A percentile compares a stretch with the other conserved stretches of the same genome.
Conservation (phyloP, 2,329 filamentous ascomycete species). For the Fusarium goolgardi region DNA sequence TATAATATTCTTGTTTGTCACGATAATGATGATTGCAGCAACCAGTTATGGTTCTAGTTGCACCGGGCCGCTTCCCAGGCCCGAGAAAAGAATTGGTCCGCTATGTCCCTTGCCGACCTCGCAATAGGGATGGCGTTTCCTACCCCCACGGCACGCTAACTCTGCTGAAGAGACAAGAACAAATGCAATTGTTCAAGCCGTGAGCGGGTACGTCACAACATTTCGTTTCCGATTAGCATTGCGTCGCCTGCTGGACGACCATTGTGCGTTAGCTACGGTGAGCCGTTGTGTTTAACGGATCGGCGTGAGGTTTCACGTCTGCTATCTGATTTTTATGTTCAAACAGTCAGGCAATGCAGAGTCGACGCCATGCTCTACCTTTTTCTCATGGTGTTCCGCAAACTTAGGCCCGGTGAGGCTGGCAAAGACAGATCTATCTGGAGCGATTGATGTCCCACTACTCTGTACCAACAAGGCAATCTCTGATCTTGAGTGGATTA, state of each 20-base stretch:
- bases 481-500: not conserved
- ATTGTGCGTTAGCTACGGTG: slow-evolving; percentile 14
- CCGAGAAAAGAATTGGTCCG: slow-evolving; percentile 16
- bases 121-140: not conserved
- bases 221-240: slow-evolving; percentile 16
- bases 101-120: not conserved
- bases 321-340: not conserved
- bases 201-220: slow-evolving; percentile 30
- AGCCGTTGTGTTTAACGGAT: not conserved
- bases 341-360: slow-evolving; percentile 19
- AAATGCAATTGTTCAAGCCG: slow-evolving; percentile 34
- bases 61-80: slow-evolving; percentile 29
- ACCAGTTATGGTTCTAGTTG: slow-evolving; percentile 24
- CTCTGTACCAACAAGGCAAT: slow-evolving; percentile 9
- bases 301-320: not conserved
- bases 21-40: not conserved
- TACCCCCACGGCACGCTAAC: slow-evolving; percentile 8
- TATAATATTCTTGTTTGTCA: slow-evolving; percentile 9
- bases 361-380: not conserved
- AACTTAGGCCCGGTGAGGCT: slow-evolving; percentile 19
- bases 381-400: slow-evolving; percentile 4
- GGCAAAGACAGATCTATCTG: slow-evolving; percentile 29
- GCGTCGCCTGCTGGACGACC: slow-evolving; percentile 12
- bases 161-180: slow-evolving; percentile 37
- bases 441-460: slow-evolving; percentile 9